phyloP scores from a whole-genome alignment of 2,329 filamentous ascomycete genomes.

The Talaromyces funiculosus region DNA sequence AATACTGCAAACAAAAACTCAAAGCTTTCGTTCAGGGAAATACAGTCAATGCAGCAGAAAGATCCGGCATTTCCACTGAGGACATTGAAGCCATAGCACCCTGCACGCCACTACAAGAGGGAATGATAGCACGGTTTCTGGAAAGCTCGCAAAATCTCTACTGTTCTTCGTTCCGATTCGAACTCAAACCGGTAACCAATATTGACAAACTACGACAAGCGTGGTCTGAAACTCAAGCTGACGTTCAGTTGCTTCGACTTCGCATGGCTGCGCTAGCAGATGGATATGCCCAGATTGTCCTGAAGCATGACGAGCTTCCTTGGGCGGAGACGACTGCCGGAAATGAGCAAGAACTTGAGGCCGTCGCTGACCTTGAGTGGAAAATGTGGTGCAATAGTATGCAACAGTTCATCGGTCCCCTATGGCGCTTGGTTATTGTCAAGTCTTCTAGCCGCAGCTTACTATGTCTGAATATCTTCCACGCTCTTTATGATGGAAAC shows the following conservation, averaged over 20 bases:
- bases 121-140: slow-evolving; percentile 69
- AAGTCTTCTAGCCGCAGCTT: slow-evolving; percentile 25
- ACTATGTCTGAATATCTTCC: slow-evolving; percentile 68
- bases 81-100: slow-evolving; percentile 70
- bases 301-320: slow-evolving; percentile 39
- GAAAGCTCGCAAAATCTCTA: slow-evolving; percentile 58
- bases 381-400: slow-evolving; percentile 53
- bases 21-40: slow-evolving; percentile 61
- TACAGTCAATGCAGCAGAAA: slow-evolving; percentile 46
- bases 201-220: slow-evolving; percentile 47
- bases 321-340: slow-evolving; percentile 41
- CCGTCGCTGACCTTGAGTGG: slow-evolving; percentile 33
- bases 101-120: slow-evolving; percentile 80
- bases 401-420: slow-evolving; percentile 28
- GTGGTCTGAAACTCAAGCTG: slow-evolving; percentile 51
- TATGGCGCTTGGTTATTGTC: slow-evolving; percentile 31
- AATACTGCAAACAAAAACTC: slow-evolving; percentile 56
- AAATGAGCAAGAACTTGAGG: slow-evolving; percentile 27
- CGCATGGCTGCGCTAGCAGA: slow-evolving; percentile 67
- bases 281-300: slow-evolving; percentile 68
- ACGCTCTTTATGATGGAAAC: slow-evolving; percentile 79
- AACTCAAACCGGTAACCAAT: slow-evolving; percentile 46
- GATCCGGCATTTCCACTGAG: slow-evolving; percentile 46
- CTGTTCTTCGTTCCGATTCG: slow-evolving; percentile 68
- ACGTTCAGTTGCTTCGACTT: slow-evolving; percentile 64